These are phyloP conservation scores for Podospora sp. DNA, from an alignment of 495 filamentous ascomycete species.

Conservation along the genomic window DNA sequence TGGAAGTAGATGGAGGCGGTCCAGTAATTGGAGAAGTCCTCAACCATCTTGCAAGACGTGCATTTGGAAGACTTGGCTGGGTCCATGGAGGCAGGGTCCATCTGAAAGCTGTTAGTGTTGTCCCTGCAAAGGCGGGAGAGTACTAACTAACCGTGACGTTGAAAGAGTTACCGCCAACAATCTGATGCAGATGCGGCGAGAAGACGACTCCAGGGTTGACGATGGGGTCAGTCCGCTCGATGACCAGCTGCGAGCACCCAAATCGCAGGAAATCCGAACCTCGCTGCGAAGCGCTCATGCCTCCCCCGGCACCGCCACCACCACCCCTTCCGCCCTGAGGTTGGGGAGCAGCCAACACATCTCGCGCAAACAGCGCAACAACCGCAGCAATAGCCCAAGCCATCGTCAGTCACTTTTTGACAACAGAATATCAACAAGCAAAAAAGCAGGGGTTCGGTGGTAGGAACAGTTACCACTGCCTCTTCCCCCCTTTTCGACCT, in stretches of 20 bases:
- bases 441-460: not conserved
- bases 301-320: not conserved
- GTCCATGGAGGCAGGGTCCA: conserved; percentile 40
- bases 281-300: not conserved
- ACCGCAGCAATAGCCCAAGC: not conserved
- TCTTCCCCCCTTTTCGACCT: not conserved
- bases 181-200: conserved; percentile 42
- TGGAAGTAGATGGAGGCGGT: conserved; percentile 49
- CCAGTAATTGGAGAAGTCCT: conserved; percentile 50
- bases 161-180: conserved; percentile 45
- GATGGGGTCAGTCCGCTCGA: conserved; percentile 43
- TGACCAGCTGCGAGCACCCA: conserved; percentile 43
- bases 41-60: conserved; percentile 41
- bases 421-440: too few species aligned
- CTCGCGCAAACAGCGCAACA: not conserved
- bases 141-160: conserved; percentile 33
- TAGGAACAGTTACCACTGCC: not conserved
- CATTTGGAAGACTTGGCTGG: conserved; percentile 39
- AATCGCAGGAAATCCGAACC: conserved; percentile 40
- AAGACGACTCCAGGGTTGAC: conserved; percentile 39
- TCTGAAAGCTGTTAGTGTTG: conserved; percentile 24
- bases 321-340: not conserved
- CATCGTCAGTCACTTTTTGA: not conserved
- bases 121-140: not conserved
- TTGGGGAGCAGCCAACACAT: not conserved